These are phyloP conservation scores for Xylariaceae sp. DNA, from an alignment of 2,329 filamentous ascomycete species.

Conservation along the genomic window DNA sequence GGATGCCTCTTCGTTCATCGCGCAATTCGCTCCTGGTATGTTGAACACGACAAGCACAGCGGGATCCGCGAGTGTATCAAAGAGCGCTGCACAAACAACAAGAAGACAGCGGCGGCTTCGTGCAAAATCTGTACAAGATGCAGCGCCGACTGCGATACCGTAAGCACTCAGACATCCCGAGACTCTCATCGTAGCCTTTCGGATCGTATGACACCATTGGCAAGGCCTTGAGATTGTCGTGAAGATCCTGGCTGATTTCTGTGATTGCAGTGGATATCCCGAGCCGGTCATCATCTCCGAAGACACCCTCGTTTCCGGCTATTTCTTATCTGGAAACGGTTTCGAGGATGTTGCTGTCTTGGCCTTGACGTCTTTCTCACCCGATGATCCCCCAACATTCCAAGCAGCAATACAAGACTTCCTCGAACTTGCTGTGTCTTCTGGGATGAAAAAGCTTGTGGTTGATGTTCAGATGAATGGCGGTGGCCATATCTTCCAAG, in stretches of 20 bases:
- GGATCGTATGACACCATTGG: too few relatives aligned
- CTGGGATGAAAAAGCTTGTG: conserved; percentile 54
- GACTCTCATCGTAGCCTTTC: too few relatives aligned
- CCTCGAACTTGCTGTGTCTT: conserved; percentile 36
- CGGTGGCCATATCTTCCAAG: conserved; percentile 52
- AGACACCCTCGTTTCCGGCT: conserved; percentile 32
- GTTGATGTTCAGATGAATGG: conserved; percentile 56
- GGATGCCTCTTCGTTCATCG: conserved; percentile 32
- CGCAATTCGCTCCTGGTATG: conserved; percentile 26
- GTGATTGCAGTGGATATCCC: conserved; percentile 25
- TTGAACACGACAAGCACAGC: too few relatives aligned
- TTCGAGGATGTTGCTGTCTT: conserved; percentile 34
- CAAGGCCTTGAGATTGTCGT: too few relatives aligned
- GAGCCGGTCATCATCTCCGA: conserved; percentile 29
- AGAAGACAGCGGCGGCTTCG: too few relatives aligned
- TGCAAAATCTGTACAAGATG: too few relatives aligned
- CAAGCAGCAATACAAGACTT: conserved; percentile 32
- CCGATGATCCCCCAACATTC: conserved; percentile 29
- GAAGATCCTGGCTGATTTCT: too few relatives aligned
- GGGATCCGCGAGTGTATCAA: too few relatives aligned
- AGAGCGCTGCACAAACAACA: too few relatives aligned
- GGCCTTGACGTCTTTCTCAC: conserved; percentile 29
- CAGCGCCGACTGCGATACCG: too few relatives aligned
- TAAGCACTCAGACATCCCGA: too few relatives aligned
- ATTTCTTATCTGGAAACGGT: conserved; percentile 32